A percentile compares a stretch with the other conserved stretches of the same genome.
phyloP scores from a whole-genome alignment of 2,329 filamentous ascomycete species.

The Aspergillus udagawae region DNA sequence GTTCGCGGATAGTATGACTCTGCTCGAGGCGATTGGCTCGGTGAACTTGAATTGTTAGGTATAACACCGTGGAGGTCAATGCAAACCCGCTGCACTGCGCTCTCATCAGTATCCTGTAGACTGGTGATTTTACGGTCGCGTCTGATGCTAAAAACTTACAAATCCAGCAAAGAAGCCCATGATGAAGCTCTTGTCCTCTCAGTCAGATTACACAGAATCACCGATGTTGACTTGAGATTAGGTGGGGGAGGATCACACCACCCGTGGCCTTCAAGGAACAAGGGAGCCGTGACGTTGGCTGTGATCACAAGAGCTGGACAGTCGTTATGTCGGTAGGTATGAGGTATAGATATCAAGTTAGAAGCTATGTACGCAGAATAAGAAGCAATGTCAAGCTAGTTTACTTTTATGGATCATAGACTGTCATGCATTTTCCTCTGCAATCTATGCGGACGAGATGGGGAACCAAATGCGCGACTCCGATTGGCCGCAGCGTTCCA shows the following conservation, averaged over 20 bases:
- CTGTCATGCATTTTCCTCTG: neutral
- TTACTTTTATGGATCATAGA: neutral
- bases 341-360: neutral
- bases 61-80: conserved; percentile 68
- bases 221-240: neutral
- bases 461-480: conserved; percentile 23
- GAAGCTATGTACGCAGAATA: neutral
- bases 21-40: conserved; percentile 59
- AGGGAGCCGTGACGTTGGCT: neutral
- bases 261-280: neutral
- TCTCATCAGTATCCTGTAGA: neutral
- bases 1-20: conserved; percentile 41
- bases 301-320: neutral
- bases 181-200: neutral
- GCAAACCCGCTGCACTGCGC: conserved; percentile 69
- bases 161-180: conserved; percentile 76
- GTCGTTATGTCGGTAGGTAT: neutral
- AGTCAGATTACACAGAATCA: neutral
- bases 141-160: conserved; percentile 50
- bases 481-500: conserved; percentile 29
- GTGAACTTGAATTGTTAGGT: conserved; percentile 67
- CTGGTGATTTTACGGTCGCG: neutral
- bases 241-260: neutral
- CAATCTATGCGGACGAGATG: conserved; percentile 9
- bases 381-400: neutral